These are phyloP conservation scores for Casaregolazyma lundiana DNA, from an alignment of 1,139 yeast species.

Conservation along the genomic window DNA sequence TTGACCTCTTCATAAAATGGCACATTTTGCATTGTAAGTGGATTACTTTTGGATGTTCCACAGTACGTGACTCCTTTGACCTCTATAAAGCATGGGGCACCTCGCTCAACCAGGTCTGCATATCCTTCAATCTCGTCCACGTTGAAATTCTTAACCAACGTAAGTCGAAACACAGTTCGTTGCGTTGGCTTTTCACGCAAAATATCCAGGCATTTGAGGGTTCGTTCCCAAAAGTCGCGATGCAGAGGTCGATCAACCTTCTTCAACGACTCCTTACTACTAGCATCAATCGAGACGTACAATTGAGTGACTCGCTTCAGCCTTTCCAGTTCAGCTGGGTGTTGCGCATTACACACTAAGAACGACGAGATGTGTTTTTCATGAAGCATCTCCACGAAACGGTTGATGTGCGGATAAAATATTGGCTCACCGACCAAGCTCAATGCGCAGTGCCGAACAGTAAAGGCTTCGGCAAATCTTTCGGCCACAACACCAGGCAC, in stretches of 20 bases:
- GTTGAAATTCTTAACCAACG: constrained; percentile 88
- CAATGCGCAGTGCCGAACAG: constrained; percentile 84
- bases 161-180: constrained; percentile 85
- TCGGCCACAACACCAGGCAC: constrained; percentile 92
- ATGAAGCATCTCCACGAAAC: constrained; percentile 75
- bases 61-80: constrained; percentile 94
- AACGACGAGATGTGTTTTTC: constrained; percentile 75
- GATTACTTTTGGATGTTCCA: constrained; percentile 79
- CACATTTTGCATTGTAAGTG: constrained; percentile 90
- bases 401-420: constrained; percentile 85
- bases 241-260: constrained; percentile 84
- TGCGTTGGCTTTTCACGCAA: constrained; percentile 74
- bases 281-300: constrained; percentile 90
- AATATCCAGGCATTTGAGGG: constrained; percentile 75
- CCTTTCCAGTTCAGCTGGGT: constrained; percentile 72
- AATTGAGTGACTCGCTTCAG: constrained; percentile 79
- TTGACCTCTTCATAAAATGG: constrained; percentile 93
- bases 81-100: constrained; percentile 83
- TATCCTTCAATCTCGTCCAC: constrained; percentile 79
- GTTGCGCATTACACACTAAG: constrained; percentile 93
- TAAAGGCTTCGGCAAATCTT: constrained; percentile 84
- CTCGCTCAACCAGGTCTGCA: constrained; percentile 81
- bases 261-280: constrained; percentile 73
- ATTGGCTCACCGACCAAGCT: constrained; percentile 94
- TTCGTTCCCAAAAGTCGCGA: constrained; percentile 90